These are phyloP conservation scores for Rhodomyrtus psidioides DNA, from an alignment of 441 rosid species.

Conservation along the genomic window DNA sequence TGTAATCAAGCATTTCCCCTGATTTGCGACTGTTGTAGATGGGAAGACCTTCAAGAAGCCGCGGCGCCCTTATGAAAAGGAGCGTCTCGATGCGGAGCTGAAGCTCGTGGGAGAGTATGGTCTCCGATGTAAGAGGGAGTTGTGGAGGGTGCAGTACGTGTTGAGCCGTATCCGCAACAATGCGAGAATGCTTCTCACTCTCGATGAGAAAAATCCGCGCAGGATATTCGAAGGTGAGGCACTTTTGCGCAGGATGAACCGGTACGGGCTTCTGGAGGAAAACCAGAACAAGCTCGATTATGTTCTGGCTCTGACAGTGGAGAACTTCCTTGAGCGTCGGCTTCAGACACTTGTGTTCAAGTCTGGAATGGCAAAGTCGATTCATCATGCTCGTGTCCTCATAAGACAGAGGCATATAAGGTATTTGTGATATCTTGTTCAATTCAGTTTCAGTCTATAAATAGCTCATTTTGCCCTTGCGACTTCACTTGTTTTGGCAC, in stretches of 20 bases:
- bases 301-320: constrained; percentile 77
- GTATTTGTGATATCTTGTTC: constrained; percentile 11
- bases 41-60: constrained; percentile 96
- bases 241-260: constrained; percentile 71
- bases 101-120: constrained; percentile 81
- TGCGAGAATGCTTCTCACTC: constrained; percentile 75
- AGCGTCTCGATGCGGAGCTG: constrained; percentile 75
- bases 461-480: background rate
- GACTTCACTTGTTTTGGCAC: background rate
- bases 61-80: constrained; percentile 90
- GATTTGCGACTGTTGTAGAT: constrained; percentile 25
- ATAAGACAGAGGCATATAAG: constrained; percentile 89
- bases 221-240: constrained; percentile 90
- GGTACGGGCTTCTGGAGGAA: constrained; percentile 74
- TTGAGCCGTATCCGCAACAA: constrained; percentile 81
- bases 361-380: constrained; percentile 88
- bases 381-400: constrained; percentile 85
- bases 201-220: constrained; percentile 73
- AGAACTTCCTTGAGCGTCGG: constrained; percentile 78
- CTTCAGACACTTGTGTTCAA: constrained; percentile 76
- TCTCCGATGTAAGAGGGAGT: constrained; percentile 76
- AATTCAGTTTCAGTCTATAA: too few relatives aligned
- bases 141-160: constrained; percentile 87
- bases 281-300: constrained; percentile 89
- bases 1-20: background rate